Evolutionary conservation across 768 basidiomycete genomes (phyloP).

Genomic region (Tricholoma terreum): DNA sequence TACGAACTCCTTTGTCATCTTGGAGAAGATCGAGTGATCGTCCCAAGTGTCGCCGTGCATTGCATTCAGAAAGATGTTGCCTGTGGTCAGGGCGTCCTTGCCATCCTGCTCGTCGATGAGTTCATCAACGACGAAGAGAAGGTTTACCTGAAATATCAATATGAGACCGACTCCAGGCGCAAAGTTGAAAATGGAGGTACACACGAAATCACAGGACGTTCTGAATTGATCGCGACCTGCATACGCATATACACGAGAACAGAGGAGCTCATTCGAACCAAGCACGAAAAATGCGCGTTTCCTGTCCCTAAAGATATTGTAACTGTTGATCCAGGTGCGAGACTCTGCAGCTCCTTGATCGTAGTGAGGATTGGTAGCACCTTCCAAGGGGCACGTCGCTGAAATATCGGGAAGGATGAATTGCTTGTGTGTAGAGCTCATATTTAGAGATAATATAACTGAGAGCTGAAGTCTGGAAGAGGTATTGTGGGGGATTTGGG

Average conservation of each 20-base stretch:
- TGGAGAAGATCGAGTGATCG: slow-evolving; percentile 53
- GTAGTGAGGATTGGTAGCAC: slow-evolving; percentile 56
- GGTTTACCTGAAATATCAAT: slow-evolving; percentile 40
- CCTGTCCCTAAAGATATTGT: slow-evolving; percentile 53
- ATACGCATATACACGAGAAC: slow-evolving; percentile 59
- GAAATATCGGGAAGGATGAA: slow-evolving; percentile 59
- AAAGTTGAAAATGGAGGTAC: slow-evolving; percentile 13
- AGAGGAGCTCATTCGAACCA: slow-evolving; percentile 59
- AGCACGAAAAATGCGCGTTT: slow-evolving; percentile 64
- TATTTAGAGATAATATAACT: slow-evolving; percentile 7
- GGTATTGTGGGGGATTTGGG: slow-evolving; percentile 6
- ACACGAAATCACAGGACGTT: slow-evolving; percentile 59
- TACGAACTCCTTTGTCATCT: slow-evolving; percentile 61
- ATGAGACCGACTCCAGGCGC: slow-evolving; percentile 2
- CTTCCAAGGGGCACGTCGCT: slow-evolving; percentile 42
- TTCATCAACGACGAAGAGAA: slow-evolving; percentile 67
- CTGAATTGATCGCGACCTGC: slow-evolving; percentile 55
- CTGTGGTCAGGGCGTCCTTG: slow-evolving; percentile 50
- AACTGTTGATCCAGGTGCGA: slow-evolving; percentile 60
- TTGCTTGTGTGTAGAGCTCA: slow-evolving; percentile 25
- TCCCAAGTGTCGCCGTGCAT: slow-evolving; percentile 51
- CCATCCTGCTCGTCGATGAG: slow-evolving; percentile 65
- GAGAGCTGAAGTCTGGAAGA: neutral
- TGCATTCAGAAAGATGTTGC: slow-evolving; percentile 49
- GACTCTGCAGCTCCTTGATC: slow-evolving; percentile 53